Evolutionary conservation across 225 moss, liverwort and hornwort species (phyloP).

Genomic region (Straminergon stramineum): DNA sequence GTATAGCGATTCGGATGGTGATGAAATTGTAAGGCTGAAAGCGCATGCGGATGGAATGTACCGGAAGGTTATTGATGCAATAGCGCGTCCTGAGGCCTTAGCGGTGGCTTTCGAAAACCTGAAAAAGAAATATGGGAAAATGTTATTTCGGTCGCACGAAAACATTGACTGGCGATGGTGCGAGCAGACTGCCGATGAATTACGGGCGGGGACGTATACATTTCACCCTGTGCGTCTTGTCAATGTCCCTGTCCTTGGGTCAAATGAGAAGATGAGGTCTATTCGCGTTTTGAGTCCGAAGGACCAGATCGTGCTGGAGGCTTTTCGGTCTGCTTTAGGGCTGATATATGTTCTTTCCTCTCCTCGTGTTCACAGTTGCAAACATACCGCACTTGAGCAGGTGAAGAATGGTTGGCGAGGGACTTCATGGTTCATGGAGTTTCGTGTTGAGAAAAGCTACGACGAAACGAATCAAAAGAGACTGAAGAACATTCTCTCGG

Average conservation of each 20-base stretch:
- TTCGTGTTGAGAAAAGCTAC: slow-evolving; percentile 20
- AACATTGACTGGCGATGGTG: slow-evolving; percentile 43
- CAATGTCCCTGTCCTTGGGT: slow-evolving; percentile 34
- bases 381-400: slow-evolving; percentile 38
- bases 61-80: slow-evolving; percentile 25
- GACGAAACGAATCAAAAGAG: slow-evolving; percentile 32
- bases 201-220: slow-evolving; percentile 34
- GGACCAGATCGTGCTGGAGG: slow-evolving; percentile 38
- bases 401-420: slow-evolving; percentile 49
- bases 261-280: slow-evolving; percentile 23
- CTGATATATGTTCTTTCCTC: slow-evolving; percentile 3
- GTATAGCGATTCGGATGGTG: not conserved
- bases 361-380: slow-evolving; percentile 21
- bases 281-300: slow-evolving; percentile 30
- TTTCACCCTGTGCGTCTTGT: slow-evolving; percentile 28
- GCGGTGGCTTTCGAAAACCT: slow-evolving; percentile 27
- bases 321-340: slow-evolving; percentile 21
- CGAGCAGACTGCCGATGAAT: slow-evolving; percentile 27
- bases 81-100: slow-evolving; percentile 25
- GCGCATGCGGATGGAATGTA: slow-evolving; percentile 36
- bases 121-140: slow-evolving; percentile 9
- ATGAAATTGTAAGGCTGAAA: slow-evolving; percentile 2
- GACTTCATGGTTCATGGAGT: slow-evolving; percentile 46
- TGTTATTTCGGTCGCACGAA: slow-evolving; percentile 21
- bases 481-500: slow-evolving; percentile 38